These are phyloP conservation scores for Casuarina glauca DNA, from an alignment of 306 rosid species.

Conservation along the genomic window DNA sequence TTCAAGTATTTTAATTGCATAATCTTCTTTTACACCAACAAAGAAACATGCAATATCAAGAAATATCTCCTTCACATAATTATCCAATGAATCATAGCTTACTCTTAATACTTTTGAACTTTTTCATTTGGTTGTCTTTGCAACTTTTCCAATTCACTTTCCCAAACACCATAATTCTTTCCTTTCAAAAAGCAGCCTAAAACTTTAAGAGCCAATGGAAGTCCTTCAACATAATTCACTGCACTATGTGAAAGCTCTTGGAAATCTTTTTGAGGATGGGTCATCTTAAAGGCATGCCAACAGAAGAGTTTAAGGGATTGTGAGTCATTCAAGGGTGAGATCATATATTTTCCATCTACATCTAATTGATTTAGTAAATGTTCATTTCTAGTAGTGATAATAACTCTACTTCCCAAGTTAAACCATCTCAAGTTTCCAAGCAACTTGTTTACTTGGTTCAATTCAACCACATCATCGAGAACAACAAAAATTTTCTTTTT, in stretches of 20 bases:
- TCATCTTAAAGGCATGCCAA: slow-evolving; percentile 36
- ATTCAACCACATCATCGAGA: slow-evolving; percentile 12
- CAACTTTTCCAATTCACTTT: slow-evolving; percentile 25
- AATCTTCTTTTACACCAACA: slow-evolving; percentile 19
- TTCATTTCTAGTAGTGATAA: slow-evolving; percentile 30
- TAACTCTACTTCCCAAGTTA: slow-evolving; percentile 25
- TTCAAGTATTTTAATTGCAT: slow-evolving; percentile 22
- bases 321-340: neutral
- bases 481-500: slow-evolving; percentile 7
- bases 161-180: slow-evolving; percentile 30
- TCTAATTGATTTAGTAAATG: neutral
- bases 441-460: slow-evolving; percentile 4
- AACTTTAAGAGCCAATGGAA: slow-evolving; percentile 44
- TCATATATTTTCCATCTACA: neutral
- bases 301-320: slow-evolving; percentile 26
- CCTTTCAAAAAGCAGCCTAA: slow-evolving; percentile 31
- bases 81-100: slow-evolving; percentile 28
- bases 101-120: slow-evolving; percentile 30
- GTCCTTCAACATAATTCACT: slow-evolving; percentile 29
- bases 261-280: slow-evolving; percentile 3
- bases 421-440: slow-evolving; percentile 12
- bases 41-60: slow-evolving; percentile 49
- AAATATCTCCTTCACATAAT: slow-evolving; percentile 31
- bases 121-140: slow-evolving; percentile 22
- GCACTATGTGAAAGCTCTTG: neutral